These are phyloP conservation scores for Solanum hybrid DNA, from an alignment of 305 asterid genomes.

Conservation along the genomic window DNA sequence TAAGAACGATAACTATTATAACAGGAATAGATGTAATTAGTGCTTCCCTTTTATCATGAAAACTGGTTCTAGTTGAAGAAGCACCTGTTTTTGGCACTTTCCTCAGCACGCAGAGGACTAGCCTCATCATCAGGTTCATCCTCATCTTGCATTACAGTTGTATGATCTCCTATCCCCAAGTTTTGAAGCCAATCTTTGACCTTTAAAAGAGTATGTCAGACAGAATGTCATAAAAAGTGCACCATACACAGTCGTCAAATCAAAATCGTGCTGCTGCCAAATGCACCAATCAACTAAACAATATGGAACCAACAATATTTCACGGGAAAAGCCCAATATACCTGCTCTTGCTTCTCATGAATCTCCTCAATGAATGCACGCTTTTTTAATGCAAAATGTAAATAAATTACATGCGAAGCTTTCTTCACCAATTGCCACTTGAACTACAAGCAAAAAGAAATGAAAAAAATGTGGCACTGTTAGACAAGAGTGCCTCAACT, in stretches of 20 bases:
- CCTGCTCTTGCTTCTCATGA: conserved; percentile 98
- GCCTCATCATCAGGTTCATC: conserved; percentile 85
- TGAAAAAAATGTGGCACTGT: neutral
- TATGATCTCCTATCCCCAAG: conserved; percentile 81
- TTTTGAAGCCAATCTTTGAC: conserved; percentile 97
- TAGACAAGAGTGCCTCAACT: neutral
- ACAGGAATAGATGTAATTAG: conserved; percentile 34
- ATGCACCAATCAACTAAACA: neutral
- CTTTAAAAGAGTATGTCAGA: conserved; percentile 32
- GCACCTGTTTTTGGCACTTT: conserved; percentile 70
- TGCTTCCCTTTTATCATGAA: conserved; percentile 23
- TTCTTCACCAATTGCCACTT: conserved; percentile 95
- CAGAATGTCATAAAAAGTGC: conserved; percentile 3
- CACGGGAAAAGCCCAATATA: conserved; percentile 16
- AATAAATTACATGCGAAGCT: conserved; percentile 76
- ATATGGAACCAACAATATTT: neutral
- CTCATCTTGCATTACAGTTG: conserved; percentile 64
- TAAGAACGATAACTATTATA: conserved; percentile 67
- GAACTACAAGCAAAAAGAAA: conserved; percentile 39
- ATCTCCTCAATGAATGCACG: conserved; percentile 89
- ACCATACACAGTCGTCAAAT: neutral
- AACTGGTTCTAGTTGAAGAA: conserved; percentile 21
- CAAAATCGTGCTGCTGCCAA: neutral
- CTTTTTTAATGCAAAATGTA: conserved; percentile 88
- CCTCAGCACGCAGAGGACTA: conserved; percentile 57